Evolutionary conservation across 225 moss, liverwort and hornwort species (phyloP).

Genomic region (Polytrichum formosum): DNA sequence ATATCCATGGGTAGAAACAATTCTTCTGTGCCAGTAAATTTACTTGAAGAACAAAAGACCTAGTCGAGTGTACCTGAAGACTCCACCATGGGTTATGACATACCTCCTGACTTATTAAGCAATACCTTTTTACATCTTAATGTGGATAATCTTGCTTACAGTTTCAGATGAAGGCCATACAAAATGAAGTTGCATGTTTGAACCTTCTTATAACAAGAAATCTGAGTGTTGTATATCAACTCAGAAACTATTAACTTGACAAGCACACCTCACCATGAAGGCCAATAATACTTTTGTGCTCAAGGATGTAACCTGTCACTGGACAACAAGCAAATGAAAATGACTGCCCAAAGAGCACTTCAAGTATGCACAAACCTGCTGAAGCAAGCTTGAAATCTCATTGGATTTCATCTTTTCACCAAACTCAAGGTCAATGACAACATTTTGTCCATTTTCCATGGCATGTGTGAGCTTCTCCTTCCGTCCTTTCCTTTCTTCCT

Average conservation of each 20-base stretch:
- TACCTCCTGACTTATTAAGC: too few species aligned
- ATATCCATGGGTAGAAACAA: too few species aligned
- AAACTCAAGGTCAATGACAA: conserved; percentile 94
- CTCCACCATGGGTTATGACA: too few species aligned
- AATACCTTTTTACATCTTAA: too few species aligned
- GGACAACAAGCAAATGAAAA: too few species aligned
- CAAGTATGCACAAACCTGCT: conserved; percentile 49
- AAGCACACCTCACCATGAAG: neutral
- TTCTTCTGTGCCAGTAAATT: too few species aligned
- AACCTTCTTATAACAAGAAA: neutral
- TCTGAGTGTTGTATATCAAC: neutral
- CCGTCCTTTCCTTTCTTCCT: conserved; percentile 57
- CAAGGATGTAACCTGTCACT: too few species aligned
- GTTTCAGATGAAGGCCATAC: too few species aligned
- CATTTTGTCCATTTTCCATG: conserved; percentile 70
- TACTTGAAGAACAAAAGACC: too few species aligned
- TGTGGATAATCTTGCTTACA: too few species aligned
- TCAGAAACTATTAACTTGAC: neutral
- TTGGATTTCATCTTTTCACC: conserved; percentile 77
- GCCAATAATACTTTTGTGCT: neutral
- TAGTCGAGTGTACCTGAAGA: too few species aligned
- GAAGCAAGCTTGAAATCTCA: conserved; percentile 83
- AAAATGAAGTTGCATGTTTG: neutral
- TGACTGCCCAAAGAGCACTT: too few species aligned
- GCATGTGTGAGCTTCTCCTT: conserved; percentile 75